Conservation (phyloP, 371 early-diverging fungal genomes). For the Mucor mucedo region DNA sequence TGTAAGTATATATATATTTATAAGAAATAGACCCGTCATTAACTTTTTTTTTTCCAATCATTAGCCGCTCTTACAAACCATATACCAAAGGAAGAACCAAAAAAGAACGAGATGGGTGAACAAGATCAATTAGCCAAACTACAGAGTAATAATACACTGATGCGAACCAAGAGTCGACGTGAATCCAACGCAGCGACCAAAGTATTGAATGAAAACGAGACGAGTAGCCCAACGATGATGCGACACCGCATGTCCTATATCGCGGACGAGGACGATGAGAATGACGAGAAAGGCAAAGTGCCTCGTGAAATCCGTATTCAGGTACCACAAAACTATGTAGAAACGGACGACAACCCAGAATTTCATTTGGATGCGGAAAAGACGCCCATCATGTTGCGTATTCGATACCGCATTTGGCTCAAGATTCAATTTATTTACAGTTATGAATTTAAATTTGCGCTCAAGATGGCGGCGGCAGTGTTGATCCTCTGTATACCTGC, state of each 20-base stretch:
- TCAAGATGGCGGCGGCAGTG: slow-evolving; percentile 64
- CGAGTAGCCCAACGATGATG: slow-evolving; percentile 15
- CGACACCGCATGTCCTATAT: background rate
- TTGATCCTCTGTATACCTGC: slow-evolving; percentile 53
- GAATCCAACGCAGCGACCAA: slow-evolving; percentile 11
- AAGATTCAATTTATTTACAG: slow-evolving; percentile 45
- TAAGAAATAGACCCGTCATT: background rate
- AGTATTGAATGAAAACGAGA: background rate
- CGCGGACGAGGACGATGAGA: background rate
- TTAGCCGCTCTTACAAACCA: slow-evolving; percentile 30
- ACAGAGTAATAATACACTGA: slow-evolving; percentile 29
- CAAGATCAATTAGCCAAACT: slow-evolving; percentile 39
- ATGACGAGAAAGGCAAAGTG: too few species aligned
- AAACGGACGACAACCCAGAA: slow-evolving; percentile 9
- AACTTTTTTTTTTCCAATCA: background rate
- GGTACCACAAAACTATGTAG: slow-evolving; percentile 6
- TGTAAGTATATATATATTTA: slow-evolving; percentile 21
- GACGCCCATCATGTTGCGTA: slow-evolving; percentile 25
- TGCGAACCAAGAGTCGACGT: slow-evolving; percentile 21
- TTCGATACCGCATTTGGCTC: slow-evolving; percentile 58
- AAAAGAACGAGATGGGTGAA: slow-evolving; percentile 33
- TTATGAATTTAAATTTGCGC: slow-evolving; percentile 61
- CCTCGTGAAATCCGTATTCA: slow-evolving; percentile 12
- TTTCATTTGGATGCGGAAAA: slow-evolving; percentile 7
- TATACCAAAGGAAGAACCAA: slow-evolving; percentile 34